Percentiles rank a stretch among this genome's conserved stretches.
Conservation (phyloP, 164 flowering plant genomes). For the Echeveria elegans region DNA sequence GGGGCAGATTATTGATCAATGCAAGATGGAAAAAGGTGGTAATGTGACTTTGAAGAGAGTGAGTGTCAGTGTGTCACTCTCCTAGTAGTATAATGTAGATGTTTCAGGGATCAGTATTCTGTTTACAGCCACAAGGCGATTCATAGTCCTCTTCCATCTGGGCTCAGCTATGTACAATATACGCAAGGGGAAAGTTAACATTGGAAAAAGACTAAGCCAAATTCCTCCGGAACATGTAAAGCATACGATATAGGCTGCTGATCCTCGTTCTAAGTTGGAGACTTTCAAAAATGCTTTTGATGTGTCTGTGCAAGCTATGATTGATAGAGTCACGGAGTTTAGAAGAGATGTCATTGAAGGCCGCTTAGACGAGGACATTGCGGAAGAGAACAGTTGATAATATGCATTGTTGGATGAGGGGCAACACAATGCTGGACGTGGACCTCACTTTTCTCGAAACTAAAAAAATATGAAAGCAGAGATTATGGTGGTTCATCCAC, state of each 20-base stretch:
- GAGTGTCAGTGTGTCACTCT: constrained; percentile 81
- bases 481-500: constrained; percentile 43
- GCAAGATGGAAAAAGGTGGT: constrained; percentile 48
- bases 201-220: constrained; percentile 53
- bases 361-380: constrained; percentile 46
- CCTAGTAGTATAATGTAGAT: constrained; percentile 74
- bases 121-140: constrained; percentile 94
- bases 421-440: constrained; percentile 47
- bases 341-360: constrained; percentile 71
- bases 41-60: constrained; percentile 84
- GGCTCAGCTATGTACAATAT: constrained; percentile 86
- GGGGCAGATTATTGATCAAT: constrained; percentile 23
- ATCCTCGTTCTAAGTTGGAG: constrained; percentile 11
- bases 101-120: constrained; percentile 41
- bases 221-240: constrained; percentile 63
- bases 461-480: constrained; percentile 46
- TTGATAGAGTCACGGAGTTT: constrained; percentile 65
- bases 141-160: constrained; percentile 78
- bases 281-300: constrained; percentile 40
- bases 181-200: constrained; percentile 57
- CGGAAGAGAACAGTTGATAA: constrained; percentile 90
- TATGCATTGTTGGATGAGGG: constrained; percentile 80
- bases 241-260: constrained; percentile 74
- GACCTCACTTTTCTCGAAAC: constrained; percentile 54
- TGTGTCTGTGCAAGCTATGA: constrained; percentile 72